Percentiles rank a stretch among this genome's conserved stretches.
Conservation (phyloP, 2,329 filamentous ascomycete species). For the Hypomyces perniciosus region DNA sequence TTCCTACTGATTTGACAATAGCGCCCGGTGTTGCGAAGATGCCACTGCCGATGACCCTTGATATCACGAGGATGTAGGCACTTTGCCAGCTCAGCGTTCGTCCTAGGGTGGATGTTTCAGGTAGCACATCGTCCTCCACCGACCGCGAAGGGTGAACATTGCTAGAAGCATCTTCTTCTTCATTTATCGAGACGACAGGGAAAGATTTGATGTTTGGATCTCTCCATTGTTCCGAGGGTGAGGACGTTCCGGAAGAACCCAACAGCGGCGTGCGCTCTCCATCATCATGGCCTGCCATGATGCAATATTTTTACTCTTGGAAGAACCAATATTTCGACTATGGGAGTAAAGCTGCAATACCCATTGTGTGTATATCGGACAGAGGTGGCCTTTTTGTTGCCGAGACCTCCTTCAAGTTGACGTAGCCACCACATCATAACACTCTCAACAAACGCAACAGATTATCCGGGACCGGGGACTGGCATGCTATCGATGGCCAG, state of each 20-base stretch:
- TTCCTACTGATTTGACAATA: constrained; percentile 61
- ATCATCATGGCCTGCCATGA: constrained; percentile 6
- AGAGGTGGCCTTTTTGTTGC: constrained; percentile 1
- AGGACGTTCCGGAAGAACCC: neutral
- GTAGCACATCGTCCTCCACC: constrained; percentile 53
- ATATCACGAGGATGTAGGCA: constrained; percentile 62
- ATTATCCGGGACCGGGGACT: constrained; percentile 1
- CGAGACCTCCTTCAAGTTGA: neutral
- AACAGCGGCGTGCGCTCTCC: constrained; percentile 8
- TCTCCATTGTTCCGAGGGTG: neutral
- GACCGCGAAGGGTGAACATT: constrained; percentile 14
- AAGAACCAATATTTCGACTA: neutral
- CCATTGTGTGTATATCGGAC: neutral
- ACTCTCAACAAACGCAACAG: neutral
- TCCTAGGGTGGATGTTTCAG: constrained; percentile 52
- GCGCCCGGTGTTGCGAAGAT: constrained; percentile 67
- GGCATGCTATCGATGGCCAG: constrained; percentile 3
- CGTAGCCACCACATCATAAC: neutral
- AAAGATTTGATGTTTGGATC: constrained; percentile 6
- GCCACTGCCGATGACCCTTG: constrained; percentile 62
- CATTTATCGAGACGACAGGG: neutral
- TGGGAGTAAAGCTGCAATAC: neutral
- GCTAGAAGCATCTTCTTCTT: constrained; percentile 2
- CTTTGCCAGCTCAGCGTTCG: constrained; percentile 57
- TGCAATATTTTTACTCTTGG: neutral